Evolutionary conservation across 768 basidiomycete genomes (phyloP).

Genomic region (Symmetrospora coprosmae): DNA sequence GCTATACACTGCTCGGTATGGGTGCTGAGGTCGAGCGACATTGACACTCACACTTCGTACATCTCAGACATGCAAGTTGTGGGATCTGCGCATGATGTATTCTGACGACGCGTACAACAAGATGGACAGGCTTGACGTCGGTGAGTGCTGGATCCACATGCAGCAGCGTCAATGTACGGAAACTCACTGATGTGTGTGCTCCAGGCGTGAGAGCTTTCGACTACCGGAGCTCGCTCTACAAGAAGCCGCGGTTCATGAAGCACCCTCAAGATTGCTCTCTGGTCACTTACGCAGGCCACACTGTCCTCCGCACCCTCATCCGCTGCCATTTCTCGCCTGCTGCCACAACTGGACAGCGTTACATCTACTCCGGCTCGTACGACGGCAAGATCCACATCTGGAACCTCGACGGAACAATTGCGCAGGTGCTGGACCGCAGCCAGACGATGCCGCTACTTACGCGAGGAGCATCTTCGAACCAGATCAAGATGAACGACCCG

Average conservation of each 20-base stretch:
- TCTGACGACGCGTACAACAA: conserved; percentile 49
- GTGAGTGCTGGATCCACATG: too few relatives aligned
- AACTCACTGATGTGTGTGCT: background rate
- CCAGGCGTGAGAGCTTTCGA: conserved; percentile 54
- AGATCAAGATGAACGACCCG: conserved; percentile 37
- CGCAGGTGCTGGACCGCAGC: conserved; percentile 71
- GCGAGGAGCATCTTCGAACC: conserved; percentile 49
- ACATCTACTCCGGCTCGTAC: conserved; percentile 83
- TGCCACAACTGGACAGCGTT: conserved; percentile 80
- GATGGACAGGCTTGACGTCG: conserved; percentile 28
- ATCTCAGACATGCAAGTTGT: conserved; percentile 48
- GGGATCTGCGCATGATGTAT: conserved; percentile 90
- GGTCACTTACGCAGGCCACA: conserved; percentile 87
- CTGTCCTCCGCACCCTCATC: conserved; percentile 78
- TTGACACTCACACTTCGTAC: conserved; percentile 41
- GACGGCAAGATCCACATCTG: conserved; percentile 88
- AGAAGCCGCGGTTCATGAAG: conserved; percentile 38
- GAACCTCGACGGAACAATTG: conserved; percentile 76
- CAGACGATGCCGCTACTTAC: conserved; percentile 51
- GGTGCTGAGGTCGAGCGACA: background rate
- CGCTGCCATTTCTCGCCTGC: conserved; percentile 89
- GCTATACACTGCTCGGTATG: too few relatives aligned
- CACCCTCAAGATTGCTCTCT: conserved; percentile 86
- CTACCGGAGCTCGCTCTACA: conserved; percentile 52
- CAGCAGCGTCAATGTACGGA: too few relatives aligned